Base-by-base conservation (phyloP, 2,329 filamentous ascomycete species). In the Colletotrichum trifolii region DNA sequence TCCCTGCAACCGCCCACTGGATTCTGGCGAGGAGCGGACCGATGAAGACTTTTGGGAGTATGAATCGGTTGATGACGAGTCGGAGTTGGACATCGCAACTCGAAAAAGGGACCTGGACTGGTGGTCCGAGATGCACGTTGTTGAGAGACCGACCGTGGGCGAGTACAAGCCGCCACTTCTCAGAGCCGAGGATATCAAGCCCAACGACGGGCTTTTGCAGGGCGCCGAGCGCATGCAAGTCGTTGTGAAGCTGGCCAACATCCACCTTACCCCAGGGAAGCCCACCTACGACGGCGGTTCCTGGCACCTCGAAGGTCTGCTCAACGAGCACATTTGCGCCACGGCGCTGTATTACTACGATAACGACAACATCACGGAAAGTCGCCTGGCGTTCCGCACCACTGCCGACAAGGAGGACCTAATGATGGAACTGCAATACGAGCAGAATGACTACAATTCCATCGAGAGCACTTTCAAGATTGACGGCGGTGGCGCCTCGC, bases 291-390 rank as follows among this genome's bases (percentile, higher is more conserved):
- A 76, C 0, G 83, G 83, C 13, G 85, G 85, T 0, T 76, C 75
- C 1, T 88, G 85, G 82, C 85, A 88, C 67, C 70, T 86, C 2
- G 86, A 88, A 67, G 85, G 86, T 15, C 77, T 78, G 66, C 68
- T 81, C 8, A 91, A 91, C 69, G 89, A 91, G 73, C 85, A 84
- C 67, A 89, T 92, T 42, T 83, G 82, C 68, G 87, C 87, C 0
- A 88, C 87, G 0, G 85, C 88, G 0, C 76, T 91, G 15, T 89
- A 88, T 74, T 88, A 89, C 73, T 87, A 87, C 68, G 85, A 89
- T 64, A 77, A 73, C 49, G 81, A 87, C 0, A 92, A 92, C 72
- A 83, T 90, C 54, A 84, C 83, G 0, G 78, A 83, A 1, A 81
- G 79, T 50, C 71, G 69, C 5, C 78, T 91, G 6, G 74, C 76